Evolutionary conservation across 345 rosid genomes (phyloP).

Genomic region (Erucastrum elatum): DNA sequence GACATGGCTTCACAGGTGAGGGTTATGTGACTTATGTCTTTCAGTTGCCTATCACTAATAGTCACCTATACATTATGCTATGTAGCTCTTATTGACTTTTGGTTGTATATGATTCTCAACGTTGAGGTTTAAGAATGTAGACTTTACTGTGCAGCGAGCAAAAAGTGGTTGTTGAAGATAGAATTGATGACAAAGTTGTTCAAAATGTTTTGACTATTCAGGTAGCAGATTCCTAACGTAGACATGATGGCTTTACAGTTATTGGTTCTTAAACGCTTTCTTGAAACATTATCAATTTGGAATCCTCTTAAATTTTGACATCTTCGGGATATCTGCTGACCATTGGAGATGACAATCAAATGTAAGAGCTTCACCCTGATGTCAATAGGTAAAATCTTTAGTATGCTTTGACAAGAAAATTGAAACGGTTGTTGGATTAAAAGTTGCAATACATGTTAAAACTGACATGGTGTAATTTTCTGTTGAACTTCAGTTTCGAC

Average conservation of each 20-base stretch:
- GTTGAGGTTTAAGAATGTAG: neutral
- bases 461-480: neutral
- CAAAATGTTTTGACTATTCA: constrained; percentile 72
- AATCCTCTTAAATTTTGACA: too few species aligned
- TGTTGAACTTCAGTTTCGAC: constrained; percentile 64
- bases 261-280: too few species aligned
- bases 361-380: constrained; percentile 93
- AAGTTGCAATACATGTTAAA: too few species aligned
- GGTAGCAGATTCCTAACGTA: too few species aligned
- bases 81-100: neutral
- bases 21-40: neutral
- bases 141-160: constrained; percentile 58
- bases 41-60: neutral
- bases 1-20: constrained; percentile 93
- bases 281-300: too few species aligned
- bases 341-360: constrained; percentile 68
- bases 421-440: neutral
- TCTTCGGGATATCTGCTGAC: constrained; percentile 79
- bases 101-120: neutral
- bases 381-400: constrained; percentile 55
- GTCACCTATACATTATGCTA: neutral
- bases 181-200: constrained; percentile 45
- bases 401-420: neutral
- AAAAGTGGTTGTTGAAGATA: constrained; percentile 72
- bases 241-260: too few species aligned